These are phyloP conservation scores for Lentinus brumalis DNA, from an alignment of 768 basidiomycete species.

Conservation along the genomic window DNA sequence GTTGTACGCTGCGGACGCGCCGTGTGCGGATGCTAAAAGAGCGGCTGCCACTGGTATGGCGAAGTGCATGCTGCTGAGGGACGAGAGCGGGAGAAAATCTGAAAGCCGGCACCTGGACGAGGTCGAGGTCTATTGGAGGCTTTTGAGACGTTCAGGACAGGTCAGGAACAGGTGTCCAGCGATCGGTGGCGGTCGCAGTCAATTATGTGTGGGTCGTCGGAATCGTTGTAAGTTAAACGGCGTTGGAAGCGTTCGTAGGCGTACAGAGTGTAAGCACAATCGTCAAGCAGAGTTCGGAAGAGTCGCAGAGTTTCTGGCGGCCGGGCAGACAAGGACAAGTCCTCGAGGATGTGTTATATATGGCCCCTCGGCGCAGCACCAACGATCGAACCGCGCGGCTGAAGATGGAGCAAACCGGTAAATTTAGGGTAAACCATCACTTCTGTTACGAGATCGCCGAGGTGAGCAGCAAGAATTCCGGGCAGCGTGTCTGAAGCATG, in stretches of 20 bases:
- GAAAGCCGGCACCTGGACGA: background rate
- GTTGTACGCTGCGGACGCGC: conserved; percentile 29
- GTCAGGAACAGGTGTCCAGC: too few relatives aligned
- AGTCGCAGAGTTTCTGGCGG: background rate
- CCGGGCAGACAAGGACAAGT: background rate
- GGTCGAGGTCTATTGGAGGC: background rate
- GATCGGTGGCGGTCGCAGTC: background rate
- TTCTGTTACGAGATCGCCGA: background rate
- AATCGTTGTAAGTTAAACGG: background rate
- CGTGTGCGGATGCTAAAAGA: conserved; percentile 10
- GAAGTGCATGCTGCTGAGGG: background rate
- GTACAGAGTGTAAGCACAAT: background rate
- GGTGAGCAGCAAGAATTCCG: background rate
- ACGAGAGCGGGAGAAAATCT: background rate
- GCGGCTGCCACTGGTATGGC: conserved; percentile 1
- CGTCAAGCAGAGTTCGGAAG: background rate
- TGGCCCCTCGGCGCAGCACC: background rate
- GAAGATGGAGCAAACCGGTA: background rate
- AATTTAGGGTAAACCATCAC: background rate
- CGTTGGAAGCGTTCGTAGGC: too few relatives aligned
- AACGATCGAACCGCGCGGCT: conserved; percentile 1
- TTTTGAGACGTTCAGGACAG: background rate
- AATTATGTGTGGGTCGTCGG: background rate
- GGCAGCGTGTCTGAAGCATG: background rate
- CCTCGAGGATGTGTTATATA: background rate